Evolutionary conservation across 2,329 filamentous ascomycete species (phyloP), one percentile per base, ranked within the genome.

Genomic region (Alternaria sp.): DNA sequence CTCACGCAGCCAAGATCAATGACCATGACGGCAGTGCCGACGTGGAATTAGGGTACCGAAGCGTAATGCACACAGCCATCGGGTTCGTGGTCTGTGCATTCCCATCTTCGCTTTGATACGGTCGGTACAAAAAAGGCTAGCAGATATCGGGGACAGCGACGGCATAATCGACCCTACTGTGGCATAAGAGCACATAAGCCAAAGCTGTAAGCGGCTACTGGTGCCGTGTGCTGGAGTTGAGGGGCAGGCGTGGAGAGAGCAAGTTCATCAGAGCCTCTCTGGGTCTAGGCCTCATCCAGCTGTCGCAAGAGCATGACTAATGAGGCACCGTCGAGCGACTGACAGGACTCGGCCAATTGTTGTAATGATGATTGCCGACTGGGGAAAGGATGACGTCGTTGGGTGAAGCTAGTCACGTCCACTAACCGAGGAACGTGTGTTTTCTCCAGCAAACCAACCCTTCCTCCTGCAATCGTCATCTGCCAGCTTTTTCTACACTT

Each of bases 391-490:
- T 58, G 48, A 58, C 49, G 55, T 58, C 62, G 55, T 59, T 16
- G 51, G n/a, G 26, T 43, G 26, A 36, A 57, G 53, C 58, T 61
- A 61, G 53, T 44, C 43, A 49, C 46, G 24, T 41, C 54, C 20
- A 47, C 53, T 61, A 61, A 41, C 58, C 58, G 58, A 61, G 54
- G 58, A 61, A 61, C 58, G 41, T 52, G 28, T 61, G 58, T 48
- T 52, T 61, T 52, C 58, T 47, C 47, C n/a, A 61, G 47, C 54
- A 51, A 52, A 20, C 46, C 47, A 38, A 30, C 47, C 53, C 28
- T 57, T 43, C 44, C 39, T 49, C 51, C 38, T 43, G 57, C 18
- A 55, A 47, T 36, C 16, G 54, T 44, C 44, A 55, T 36, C 42
- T 42, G 28, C 42, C 54, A 49, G 28, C 43, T 55, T 28, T 34